Evolutionary conservation across 495 filamentous ascomycete species (phyloP), one percentile per base, ranked within the genome.

Genomic region (Penicillium pulvis): DNA sequence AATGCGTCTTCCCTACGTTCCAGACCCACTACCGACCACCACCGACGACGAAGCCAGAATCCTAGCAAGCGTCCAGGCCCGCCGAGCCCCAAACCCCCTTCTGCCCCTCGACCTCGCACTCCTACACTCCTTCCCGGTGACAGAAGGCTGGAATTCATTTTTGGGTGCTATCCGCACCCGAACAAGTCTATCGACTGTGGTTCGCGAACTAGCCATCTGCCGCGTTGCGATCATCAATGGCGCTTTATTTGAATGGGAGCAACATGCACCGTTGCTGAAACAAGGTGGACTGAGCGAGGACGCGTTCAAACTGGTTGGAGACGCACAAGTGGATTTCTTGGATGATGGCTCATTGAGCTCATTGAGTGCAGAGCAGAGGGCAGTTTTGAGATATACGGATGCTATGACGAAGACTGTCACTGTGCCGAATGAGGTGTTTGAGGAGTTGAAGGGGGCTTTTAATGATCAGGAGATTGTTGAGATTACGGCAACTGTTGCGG

Each of bases 101-200:
- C 83, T 90, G 45, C 79, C 85, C 0, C 81, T 92, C 11, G 90
- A 94, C 72, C 84, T 86, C 6, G 75, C 90, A 1, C 83, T 93
- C 8, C 77, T 93, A 4, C 90, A 93, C 75, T 81, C 85, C 8
- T 89, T 85, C 28, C 75, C 85, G 3, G 77, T 93, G 0, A 85
- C 90, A 2, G 83, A 90, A 65, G 90, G 90, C 2, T 94, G 89
- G 88, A 93, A 92, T 75, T 75, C 83, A 33, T 92, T 94, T 72
- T 78, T 93, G 16, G 86, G 86, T 41, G 85, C 90, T 42, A 81
- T 94, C 33, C 84, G 90, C 59, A 90, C 86, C 11, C 74, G 79
- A 59, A 90, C 87, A 5, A 73, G 73, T 23, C 72, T 92, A 1
- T 65, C 81, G 0, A 80, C 81, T 6, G 79, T 85, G 45, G 65